These are phyloP conservation scores for Flaveria floridana DNA, from an alignment of 140 eudicot genomes.

Conservation along the genomic window DNA sequence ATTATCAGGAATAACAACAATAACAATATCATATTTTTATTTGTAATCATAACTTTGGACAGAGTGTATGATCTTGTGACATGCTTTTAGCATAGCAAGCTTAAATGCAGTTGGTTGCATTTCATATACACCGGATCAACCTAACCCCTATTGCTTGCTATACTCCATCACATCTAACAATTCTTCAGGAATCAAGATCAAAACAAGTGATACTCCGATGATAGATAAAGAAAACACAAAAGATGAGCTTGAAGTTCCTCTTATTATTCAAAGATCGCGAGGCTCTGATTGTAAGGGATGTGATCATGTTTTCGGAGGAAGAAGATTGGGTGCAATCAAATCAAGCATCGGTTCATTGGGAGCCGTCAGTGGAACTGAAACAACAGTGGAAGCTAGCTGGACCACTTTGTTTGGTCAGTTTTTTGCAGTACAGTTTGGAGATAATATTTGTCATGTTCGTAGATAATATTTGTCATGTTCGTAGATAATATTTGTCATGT, in stretches of 20 bases:
- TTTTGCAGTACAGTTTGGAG: conserved; percentile 46
- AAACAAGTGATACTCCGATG: conserved; percentile 24
- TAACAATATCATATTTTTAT: too few species aligned
- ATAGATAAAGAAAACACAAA: conserved; percentile 32
- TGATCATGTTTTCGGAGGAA: background rate
- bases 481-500: conserved; percentile 44
- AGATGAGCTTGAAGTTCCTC: conserved; percentile 27
- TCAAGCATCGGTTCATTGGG: conserved; percentile 4
- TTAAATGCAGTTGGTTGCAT: conserved; percentile 14
- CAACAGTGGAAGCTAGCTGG: conserved; percentile 43
- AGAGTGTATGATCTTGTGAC: background rate
- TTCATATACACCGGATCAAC: background rate
- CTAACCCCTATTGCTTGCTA: conserved; percentile 1
- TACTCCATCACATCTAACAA: too few species aligned
- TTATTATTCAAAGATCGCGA: conserved; percentile 22
- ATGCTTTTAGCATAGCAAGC: conserved; percentile 10
- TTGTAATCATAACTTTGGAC: background rate
- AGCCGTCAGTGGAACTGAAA: conserved; percentile 29
- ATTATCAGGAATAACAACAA: too few species aligned
- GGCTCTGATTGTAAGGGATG: background rate
- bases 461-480: conserved; percentile 33
- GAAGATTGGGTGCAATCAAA: too few species aligned
- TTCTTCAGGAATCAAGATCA: too few species aligned
- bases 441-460: conserved; percentile 29
- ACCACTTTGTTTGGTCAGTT: conserved; percentile 40